Base-by-base conservation (phyloP, 1,139 yeast species). In the Blastobotrys petasosporus region DNA sequence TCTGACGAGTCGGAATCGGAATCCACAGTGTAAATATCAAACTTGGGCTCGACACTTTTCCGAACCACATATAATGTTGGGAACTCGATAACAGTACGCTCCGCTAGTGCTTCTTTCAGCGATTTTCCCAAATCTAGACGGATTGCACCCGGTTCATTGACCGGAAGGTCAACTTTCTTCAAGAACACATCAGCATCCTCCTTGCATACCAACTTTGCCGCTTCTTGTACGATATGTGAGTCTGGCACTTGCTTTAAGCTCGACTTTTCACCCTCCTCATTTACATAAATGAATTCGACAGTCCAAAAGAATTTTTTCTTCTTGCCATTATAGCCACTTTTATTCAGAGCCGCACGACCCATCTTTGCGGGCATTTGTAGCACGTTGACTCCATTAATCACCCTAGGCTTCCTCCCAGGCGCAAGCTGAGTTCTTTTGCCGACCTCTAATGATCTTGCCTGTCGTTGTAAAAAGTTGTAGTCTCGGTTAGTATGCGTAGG, bases 251-350 rank as follows among this genome's bases (percentile, higher is more conserved):
- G 39, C 4, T 15, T 17, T 25, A 9, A 4, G 32, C 11, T 16
- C 20, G 16, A 25, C 32, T 9, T 38, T 29, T 8, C 34, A 34
- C 20, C 40, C 13, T 37, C 38, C 32, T 17, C 37, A 2, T 31
- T 40, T 31, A 68, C 66, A n/a, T 74, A 57, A 7, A 78, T 56
- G 0, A 76, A 62, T 60, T 88, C 95, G 0, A 87, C 64, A 0
- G 95, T 82, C 96, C 97, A 88, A 16, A 76, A 75, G 39, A 76
- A 82, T 25, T 76, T 64, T 39, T 79, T 76, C 53, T 72, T 68
- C 54, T 77, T 75, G 60, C 80, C 80, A 58, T 86, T 92, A 73
- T 80, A 85, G 1, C 83, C 82, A 1, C 92, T 77, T 57, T 81
- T 83, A 61, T 90, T 90, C 48, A 70, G 63, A 8, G 63, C 58